Conservation (phyloP, 1,284 basidiomycete genomes). For the Melampsora americana region DNA sequence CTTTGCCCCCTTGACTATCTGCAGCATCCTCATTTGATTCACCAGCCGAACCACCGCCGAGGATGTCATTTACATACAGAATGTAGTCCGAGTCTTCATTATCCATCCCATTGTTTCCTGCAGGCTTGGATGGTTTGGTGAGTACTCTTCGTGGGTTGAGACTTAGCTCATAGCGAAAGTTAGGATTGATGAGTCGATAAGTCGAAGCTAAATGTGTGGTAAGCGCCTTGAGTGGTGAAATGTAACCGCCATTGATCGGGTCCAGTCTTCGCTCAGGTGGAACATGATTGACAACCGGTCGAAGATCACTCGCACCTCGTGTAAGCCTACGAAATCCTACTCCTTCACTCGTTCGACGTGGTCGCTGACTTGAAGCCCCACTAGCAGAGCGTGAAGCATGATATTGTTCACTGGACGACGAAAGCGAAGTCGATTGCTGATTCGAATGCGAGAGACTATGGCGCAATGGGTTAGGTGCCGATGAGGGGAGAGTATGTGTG, state of each 20-base stretch:
- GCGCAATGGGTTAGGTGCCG: background rate
- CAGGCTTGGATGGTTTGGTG: slow-evolving; percentile 90
- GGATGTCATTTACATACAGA: slow-evolving; percentile 91
- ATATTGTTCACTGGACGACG: slow-evolving; percentile 31
- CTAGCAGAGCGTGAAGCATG: slow-evolving; percentile 35
- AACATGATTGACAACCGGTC: slow-evolving; percentile 18
- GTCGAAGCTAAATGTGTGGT: slow-evolving; percentile 82
- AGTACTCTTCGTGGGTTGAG: slow-evolving; percentile 89
- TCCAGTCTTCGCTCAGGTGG: slow-evolving; percentile 28
- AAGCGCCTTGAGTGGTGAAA: slow-evolving; percentile 72
- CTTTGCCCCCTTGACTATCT: background rate
- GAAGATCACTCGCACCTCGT: slow-evolving; percentile 12
- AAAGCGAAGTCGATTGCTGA: slow-evolving; percentile 13
- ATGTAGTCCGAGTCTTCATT: slow-evolving; percentile 98
- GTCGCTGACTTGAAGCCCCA: slow-evolving; percentile 23
- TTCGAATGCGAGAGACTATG: background rate
- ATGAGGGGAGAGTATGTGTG: background rate
- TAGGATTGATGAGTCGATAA: slow-evolving; percentile 84
- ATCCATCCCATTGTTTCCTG: slow-evolving; percentile 89
- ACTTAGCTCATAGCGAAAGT: slow-evolving; percentile 84
- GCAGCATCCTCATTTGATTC: slow-evolving; percentile 3
- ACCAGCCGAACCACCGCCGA: slow-evolving; percentile 61
- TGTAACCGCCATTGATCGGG: slow-evolving; percentile 29
- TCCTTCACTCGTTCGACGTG: slow-evolving; percentile 4
- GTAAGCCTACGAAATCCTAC: slow-evolving; percentile 27